phyloP scores from a whole-genome alignment of 805 yeast genomes.

The Myxozyma vanderwaltii region DNA sequence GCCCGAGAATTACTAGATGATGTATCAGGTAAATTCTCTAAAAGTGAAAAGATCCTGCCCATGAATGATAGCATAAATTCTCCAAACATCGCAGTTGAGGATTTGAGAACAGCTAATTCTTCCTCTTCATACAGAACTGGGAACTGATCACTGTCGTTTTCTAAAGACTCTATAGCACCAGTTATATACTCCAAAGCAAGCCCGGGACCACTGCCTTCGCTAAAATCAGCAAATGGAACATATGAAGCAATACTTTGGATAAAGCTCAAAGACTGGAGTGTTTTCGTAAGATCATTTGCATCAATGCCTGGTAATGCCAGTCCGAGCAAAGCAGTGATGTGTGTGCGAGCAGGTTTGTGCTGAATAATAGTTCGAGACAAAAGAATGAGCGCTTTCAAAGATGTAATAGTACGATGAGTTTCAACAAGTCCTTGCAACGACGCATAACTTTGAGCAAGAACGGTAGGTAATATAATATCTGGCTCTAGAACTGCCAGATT shows the following conservation, averaged over 20 bases:
- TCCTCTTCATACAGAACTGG: slow-evolving; percentile 45
- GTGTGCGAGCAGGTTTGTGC: slow-evolving; percentile 69
- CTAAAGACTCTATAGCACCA: slow-evolving; percentile 61
- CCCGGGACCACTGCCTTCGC: slow-evolving; percentile 44
- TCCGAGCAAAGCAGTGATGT: slow-evolving; percentile 70
- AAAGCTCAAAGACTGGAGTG: slow-evolving; percentile 66
- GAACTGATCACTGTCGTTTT: slow-evolving; percentile 35
- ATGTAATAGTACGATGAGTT: slow-evolving; percentile 76
- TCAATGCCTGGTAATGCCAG: slow-evolving; percentile 81
- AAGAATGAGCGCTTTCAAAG: slow-evolving; percentile 66
- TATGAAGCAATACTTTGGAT: slow-evolving; percentile 70
- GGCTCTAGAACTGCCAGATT: slow-evolving; percentile 68
- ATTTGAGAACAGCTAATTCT: slow-evolving; percentile 60
- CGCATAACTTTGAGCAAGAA: slow-evolving; percentile 62
- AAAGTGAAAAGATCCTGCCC: slow-evolving; percentile 59
- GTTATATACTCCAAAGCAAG: slow-evolving; percentile 60
- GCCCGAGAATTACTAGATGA: slow-evolving; percentile 47
- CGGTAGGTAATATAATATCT: slow-evolving; percentile 42
- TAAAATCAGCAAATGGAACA: slow-evolving; percentile 69
- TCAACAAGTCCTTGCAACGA: slow-evolving; percentile 48
- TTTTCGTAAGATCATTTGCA: slow-evolving; percentile 77
- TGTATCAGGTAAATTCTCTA: slow-evolving; percentile 69
- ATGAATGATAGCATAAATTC: slow-evolving; percentile 59
- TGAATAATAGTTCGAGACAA: slow-evolving; percentile 67
- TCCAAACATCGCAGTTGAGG: slow-evolving; percentile 72